Evolutionary conservation across 2,329 filamentous ascomycete species (phyloP), one percentile per base, ranked within the genome.

Genomic region (Verticillium klebahnii): DNA sequence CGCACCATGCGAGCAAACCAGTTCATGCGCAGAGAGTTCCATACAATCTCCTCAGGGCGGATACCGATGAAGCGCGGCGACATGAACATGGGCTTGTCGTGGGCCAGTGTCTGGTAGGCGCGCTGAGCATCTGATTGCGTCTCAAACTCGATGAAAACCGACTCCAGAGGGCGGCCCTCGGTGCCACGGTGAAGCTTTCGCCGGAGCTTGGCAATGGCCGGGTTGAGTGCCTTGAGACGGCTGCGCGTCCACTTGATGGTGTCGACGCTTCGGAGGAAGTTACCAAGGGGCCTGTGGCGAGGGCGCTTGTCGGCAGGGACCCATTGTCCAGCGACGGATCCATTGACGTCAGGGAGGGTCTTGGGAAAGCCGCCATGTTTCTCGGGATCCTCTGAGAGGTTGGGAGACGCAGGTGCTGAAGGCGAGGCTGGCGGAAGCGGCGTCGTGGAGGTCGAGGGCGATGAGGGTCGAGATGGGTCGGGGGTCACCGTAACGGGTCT

Each of bases 141-240:
- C 65, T 86, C 84, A 71, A 97, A 99, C 71, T 98, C 93, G 66
- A 99, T 91, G 69, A 99, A 98, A n/a, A 95, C 89, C 3, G 93
- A 89, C 59, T 85, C 85, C 60, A 89, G 79, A 66, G 84, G 82
- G 60, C 85, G 81, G 29, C 82, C 88, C 6, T 66, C 64, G 65
- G 91, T 83, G 57, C 90, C 87, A 14, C 82, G 77, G 45, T 83
- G 82, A 69, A 92, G 88, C 45, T 85, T 67, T 75, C 85, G 76
- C 66, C 89, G 85, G 59, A 97, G 85, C 74, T 96, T 90, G 64
- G 69, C 74, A 34, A 80, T 79, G 17, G 76, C 72, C 0, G 70
- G 63, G 56, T 78, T 79, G 15, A 80, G 68, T 2, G 77, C 71
- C 31, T 74, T 73, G 2, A 80, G 68, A 4, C 76, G 70, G 1